A percentile compares a stretch with the other conserved stretches of the same genome.
Evolutionary conservation across 352 stramenopile genomes (phyloP).

Genomic region (Phytophthora palmivora): DNA sequence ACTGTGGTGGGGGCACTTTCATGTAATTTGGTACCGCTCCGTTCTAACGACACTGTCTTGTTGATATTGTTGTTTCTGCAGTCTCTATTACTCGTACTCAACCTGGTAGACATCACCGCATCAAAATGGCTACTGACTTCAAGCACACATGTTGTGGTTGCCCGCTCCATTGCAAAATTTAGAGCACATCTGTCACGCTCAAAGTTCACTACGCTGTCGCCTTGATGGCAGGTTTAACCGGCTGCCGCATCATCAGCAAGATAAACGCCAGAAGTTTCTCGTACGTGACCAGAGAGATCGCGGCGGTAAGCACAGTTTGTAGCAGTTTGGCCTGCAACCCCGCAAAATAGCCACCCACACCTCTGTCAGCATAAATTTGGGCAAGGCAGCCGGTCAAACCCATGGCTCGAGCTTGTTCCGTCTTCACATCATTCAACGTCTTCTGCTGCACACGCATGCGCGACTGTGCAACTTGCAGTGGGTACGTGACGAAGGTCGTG

Average conservation of each 20-base stretch:
- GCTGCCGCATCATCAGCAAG: conserved; percentile 58
- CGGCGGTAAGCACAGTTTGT: conserved; percentile 94
- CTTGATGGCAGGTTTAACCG: conserved; percentile 44
- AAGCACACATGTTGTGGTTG: conserved; percentile 16
- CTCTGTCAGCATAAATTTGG: conserved; percentile 73
- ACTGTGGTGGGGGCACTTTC: neutral
- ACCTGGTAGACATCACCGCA: conserved; percentile 1
- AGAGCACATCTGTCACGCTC: conserved; percentile 5
- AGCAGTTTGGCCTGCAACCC: conserved; percentile 94
- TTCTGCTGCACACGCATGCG: conserved; percentile 84
- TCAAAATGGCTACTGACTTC: conserved; percentile 4
- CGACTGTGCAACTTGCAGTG: conserved; percentile 94
- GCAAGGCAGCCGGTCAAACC: conserved; percentile 51
- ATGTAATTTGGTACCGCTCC: too few relatives aligned
- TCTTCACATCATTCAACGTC: conserved; percentile 11
- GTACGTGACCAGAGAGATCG: conserved; percentile 95
- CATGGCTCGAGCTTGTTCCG: neutral
- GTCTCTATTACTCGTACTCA: too few relatives aligned
- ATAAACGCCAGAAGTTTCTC: conserved; percentile 89
- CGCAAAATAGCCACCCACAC: conserved; percentile 84
- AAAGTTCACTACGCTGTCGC: conserved; percentile 37
- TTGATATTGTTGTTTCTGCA: too few relatives aligned
- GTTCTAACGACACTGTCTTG: too few relatives aligned
- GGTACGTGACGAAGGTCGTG: conserved; percentile 94
- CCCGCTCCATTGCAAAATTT: conserved; percentile 22